A percentile compares a stretch with the other conserved stretches of the same genome.
phyloP scores from a whole-genome alignment of 2,329 filamentous ascomycete genomes.

The Fusarium equiseti region DNA sequence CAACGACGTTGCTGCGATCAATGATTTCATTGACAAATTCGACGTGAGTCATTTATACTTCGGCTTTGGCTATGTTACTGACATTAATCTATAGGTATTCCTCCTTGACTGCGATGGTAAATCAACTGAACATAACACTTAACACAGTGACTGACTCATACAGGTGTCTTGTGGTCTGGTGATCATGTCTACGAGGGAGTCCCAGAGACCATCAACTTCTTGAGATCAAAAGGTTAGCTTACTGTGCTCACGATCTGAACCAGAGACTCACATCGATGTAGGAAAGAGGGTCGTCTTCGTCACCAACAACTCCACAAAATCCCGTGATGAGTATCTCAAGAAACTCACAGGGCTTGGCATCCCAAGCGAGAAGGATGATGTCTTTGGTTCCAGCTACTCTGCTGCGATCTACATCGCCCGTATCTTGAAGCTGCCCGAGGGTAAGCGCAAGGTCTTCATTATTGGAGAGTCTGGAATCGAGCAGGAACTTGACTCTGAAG shows the following conservation, averaged over 20 bases:
- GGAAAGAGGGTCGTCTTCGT: conserved; percentile 96
- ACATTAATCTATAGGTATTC: conserved; percentile 74
- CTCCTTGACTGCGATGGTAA: conserved; percentile 97
- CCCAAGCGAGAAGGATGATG: conserved; percentile 83
- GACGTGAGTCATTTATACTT: conserved; percentile 74
- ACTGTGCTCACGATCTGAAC: not conserved
- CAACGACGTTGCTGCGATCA: conserved; percentile 80
- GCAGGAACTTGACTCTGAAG: conserved; percentile 84
- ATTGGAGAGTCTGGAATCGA: conserved; percentile 93
- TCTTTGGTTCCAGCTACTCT: conserved; percentile 96
- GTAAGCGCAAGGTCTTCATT: conserved; percentile 93
- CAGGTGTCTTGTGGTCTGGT: conserved; percentile 96
- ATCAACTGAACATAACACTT: conserved; percentile 27
- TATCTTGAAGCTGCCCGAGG: conserved; percentile 82
- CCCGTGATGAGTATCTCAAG: conserved; percentile 89
- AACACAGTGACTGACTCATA: conserved; percentile 16
- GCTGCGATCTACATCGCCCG: conserved; percentile 95
- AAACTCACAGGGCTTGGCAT: conserved; percentile 89
- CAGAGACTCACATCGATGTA: conserved; percentile 51
- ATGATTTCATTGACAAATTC: conserved; percentile 88
- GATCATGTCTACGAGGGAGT: conserved; percentile 89
- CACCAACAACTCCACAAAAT: conserved; percentile 99
- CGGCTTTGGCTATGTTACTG: not conserved
- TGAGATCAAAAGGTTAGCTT: conserved; percentile 79
- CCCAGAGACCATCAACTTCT: conserved; percentile 84